Base-by-base conservation (phyloP, 83 land plant genomes). In the Diphasiastrum complanatum region DNA sequence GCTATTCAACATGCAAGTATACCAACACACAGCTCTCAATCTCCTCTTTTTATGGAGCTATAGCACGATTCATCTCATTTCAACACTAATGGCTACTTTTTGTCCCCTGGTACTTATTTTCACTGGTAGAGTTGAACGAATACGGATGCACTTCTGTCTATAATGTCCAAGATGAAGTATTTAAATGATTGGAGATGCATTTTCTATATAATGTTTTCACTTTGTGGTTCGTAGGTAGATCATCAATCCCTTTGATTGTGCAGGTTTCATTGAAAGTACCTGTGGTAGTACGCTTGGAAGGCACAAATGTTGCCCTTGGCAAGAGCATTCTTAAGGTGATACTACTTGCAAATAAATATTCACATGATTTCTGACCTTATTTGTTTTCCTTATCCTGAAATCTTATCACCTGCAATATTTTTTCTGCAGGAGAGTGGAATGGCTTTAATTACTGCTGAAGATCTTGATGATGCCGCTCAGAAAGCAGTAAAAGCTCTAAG, bases 381-480 rank as follows among this genome's bases (percentile, higher is more conserved):
- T n/a, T n/a, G n/a, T n/a, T n/a, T n/a, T n/a, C n/a, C n/a, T n/a
- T n/a, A n/a, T n/a, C n/a, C n/a, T n/a, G n/a, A n/a, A n/a, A n/a
- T 55, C 27, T 8, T 47, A 33, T 47, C 38, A 27, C 1, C 14
- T 29, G 47, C 16, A 12, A 27, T 68, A 45, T 14, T 23, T 38
- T 60, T 16, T 23, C 16, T 11, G 27, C 78, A 83, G 98, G 98
- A 92, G 70, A 92, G 98, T 81, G 87, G 85, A 43, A 85, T 92
- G 96, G 41, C 85, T 22, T 46, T 93, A 41, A 85, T 93, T 45
- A 77, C 99, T 38, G 99, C 99, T 8, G 99, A 93, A 34, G 96
- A 93, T 56, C 65, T 93, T 61, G 99, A 89, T 74, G 99, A 93
- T 73, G 99, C 99, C 11, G 99, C 99, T n/a, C 78, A 81, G 63